Conservation (phyloP, 83 land plant genomes). For the Thuja plicata region DNA sequence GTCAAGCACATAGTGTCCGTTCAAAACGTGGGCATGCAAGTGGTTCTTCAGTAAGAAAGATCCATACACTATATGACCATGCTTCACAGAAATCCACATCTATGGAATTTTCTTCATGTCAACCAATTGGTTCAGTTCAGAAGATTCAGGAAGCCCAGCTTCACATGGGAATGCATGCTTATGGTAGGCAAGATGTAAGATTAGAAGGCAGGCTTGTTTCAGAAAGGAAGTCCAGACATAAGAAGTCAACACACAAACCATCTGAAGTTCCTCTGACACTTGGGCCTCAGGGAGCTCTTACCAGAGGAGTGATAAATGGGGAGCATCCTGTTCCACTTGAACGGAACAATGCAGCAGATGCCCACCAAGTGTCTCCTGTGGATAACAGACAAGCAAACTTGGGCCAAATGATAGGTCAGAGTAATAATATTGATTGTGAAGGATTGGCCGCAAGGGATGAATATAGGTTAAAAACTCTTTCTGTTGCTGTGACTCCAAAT, state of each 20-base stretch:
- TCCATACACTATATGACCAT: conserved; percentile 20
- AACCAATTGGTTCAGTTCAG: conserved; percentile 22
- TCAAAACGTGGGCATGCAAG: conserved; percentile 31
- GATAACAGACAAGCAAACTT: neutral
- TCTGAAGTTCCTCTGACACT: conserved; percentile 32
- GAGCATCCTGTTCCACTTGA: conserved; percentile 19
- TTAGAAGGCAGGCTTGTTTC: conserved; percentile 28
- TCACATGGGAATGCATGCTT: neutral
- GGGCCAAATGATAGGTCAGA: neutral
- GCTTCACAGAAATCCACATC: conserved; percentile 23
- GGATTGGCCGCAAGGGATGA: conserved; percentile 13
- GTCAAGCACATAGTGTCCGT: conserved; percentile 38
- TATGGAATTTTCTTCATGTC: conserved; percentile 10
- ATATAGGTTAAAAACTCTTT: neutral
- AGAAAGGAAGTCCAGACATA: conserved; percentile 25
- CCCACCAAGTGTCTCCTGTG: neutral
- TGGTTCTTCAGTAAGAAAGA: conserved; percentile 23
- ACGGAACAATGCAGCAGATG: conserved; percentile 25
- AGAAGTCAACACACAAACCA: conserved; percentile 36
- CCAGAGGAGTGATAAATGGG: conserved; percentile 29
- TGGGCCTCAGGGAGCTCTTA: conserved; percentile 53
- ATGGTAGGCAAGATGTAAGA: conserved; percentile 32
- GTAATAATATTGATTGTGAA: conserved; percentile 16
- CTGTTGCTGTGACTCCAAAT: conserved; percentile 7
- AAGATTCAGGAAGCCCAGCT: neutral